Conservation (phyloP, 768 basidiomycete genomes). For the Auricularia auricula-judae region DNA sequence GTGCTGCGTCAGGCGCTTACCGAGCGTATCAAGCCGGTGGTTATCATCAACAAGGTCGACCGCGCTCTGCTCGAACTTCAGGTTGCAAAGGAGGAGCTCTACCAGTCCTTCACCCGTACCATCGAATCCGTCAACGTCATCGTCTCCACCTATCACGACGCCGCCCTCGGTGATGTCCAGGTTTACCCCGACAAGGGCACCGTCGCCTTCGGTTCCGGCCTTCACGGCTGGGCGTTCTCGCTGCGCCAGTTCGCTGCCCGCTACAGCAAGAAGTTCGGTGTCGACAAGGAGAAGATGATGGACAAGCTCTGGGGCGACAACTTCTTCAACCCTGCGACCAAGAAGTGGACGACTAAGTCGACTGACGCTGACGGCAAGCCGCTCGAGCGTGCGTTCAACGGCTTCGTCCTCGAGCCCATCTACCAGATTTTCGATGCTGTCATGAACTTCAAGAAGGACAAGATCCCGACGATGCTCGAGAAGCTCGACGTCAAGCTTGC, state of each 20-base stretch:
- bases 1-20: conserved; percentile 93
- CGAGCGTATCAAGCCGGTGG: conserved; percentile 99
- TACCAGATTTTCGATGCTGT: conserved; percentile 96
- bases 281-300: conserved; percentile 99
- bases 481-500: conserved; percentile 92
- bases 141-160: conserved; percentile 94
- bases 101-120: conserved; percentile 95
- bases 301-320: conserved; percentile 97
- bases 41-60: conserved; percentile 99
- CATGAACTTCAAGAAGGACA: conserved; percentile 99
- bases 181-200: conserved; percentile 98
- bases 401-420: conserved; percentile 98
- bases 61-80: conserved; percentile 98
- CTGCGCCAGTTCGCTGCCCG: conserved; percentile 92
- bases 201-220: conserved; percentile 97
- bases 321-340: conserved; percentile 94
- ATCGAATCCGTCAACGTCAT: conserved; percentile 98
- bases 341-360: conserved; percentile 86
- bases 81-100: conserved; percentile 91
- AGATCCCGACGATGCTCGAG: conserved; percentile 71
- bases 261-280: conserved; percentile 98
- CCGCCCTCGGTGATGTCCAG: conserved; percentile 91
- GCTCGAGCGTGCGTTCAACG: conserved; percentile 98
- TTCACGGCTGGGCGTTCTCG: conserved; percentile 99
- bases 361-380: conserved; percentile 70